Evolutionary conservation across 2,329 filamentous ascomycete genomes (phyloP), one percentile per base, ranked within the genome.

Genomic region (Talaromyces funiculosus): DNA sequence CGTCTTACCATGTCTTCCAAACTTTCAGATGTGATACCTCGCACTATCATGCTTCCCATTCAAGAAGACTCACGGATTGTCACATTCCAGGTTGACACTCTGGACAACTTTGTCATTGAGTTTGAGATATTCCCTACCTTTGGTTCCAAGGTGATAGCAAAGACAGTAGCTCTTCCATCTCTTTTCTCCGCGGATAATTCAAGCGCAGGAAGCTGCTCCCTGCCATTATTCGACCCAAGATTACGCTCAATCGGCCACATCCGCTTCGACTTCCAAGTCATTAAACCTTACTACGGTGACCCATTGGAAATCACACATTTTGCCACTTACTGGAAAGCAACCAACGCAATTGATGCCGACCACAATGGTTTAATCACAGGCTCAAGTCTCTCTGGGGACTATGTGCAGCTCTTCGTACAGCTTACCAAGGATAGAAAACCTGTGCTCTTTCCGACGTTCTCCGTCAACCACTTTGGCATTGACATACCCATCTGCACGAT

Each of bases 301-400:
- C 92, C 94, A 3, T 80, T 99, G 22, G 94, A 99, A 74, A 97
- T 99, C 63, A 96, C 94, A 1, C 92, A 97, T 70, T 99, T 97
- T 68, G 94, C 96, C 64, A 97, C 94, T 0, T 99, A 99, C 75
- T 99, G 94, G 94, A 99, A 97, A 75, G 93, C 93, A 0, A 99
- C 94, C 1, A 96, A 92, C 69, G 92, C 96, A 67, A 84, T 94
- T 53, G 91, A 96, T 72, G 87, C 90, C 55, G 90, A 92, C 51
- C 88, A 89, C 24, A 94, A 85, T 70, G 90, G 91, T 24, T 85
- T 97, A 24, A 90, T 99, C 18, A 97, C 93, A 0, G 94, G 93
- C 0, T 97, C 93, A 9, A 97, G 93, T 76, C 76, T 99, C 59
- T 95, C 91, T 2, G 94, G 94, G n/a, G 90, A 97, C 69, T 97